Evolutionary conservation across 768 basidiomycete genomes (phyloP), one percentile per base, ranked within the genome.

Genomic region (Macrocybe gigantea): DNA sequence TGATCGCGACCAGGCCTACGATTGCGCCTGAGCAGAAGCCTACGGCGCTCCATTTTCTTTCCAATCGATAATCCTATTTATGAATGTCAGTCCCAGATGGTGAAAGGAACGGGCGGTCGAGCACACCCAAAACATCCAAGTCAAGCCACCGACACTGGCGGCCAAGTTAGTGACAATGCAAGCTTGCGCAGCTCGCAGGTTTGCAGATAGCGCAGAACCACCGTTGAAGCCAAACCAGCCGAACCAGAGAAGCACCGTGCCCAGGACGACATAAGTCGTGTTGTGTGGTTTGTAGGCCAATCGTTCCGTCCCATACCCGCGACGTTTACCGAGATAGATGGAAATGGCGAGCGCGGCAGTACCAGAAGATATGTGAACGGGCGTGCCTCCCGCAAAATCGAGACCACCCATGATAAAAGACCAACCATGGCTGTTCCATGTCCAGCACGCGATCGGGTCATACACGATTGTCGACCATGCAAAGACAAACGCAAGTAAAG

Each of bases 221-320:
- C 94, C 94, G 64, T 93, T 93, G 77, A 93, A 93, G 1, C 90
- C 91, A 51, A 95, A 91, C 94, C 94, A 97, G 5, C 88, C 88
- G 49, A 92, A 90, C 92, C 93, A 96, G 44, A 97, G 88, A 61
- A 95, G 78, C 2, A 86, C 80, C 0, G 95, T 98, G 7, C 95
- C 95, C n/a, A 96, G 72, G 38, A 96, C 74, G 51, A 97, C 91
- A 60, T 93, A 93, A 22, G 85, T 85, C 12, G 91, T 89, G 64
- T 95, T 96, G 62, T 94, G 89, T 1, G 95, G 93, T 66, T 77
- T 94, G 78, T 94, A 98, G 1, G 90, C 87, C 10, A 96, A 79
- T 22, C 85, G 77, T 56, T 89, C 85, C 2, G 93, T 95, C 11
- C 93, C 94, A 53, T 91, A 97, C 1, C 93, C 94, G 32, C 86